Percentiles rank a stretch among this genome's conserved stretches.
Conservation (phyloP, 1,139 yeast genomes). For the Blastobotrys malaysiensis region DNA sequence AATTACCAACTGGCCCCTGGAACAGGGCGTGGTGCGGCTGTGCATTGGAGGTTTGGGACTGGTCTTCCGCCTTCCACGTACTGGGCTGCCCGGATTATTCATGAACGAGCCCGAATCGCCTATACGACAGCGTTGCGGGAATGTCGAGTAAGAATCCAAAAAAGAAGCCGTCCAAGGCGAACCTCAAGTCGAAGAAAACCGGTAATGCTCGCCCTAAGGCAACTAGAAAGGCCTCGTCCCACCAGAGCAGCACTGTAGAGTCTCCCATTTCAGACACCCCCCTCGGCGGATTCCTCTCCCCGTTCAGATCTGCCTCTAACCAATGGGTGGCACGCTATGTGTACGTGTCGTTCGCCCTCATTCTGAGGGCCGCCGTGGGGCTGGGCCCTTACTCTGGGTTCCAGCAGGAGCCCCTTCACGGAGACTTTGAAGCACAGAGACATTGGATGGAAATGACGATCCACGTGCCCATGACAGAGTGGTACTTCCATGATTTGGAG, state of each 20-base stretch:
- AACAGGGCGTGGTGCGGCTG: too few species aligned
- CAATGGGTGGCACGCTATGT: slow-evolving; percentile 89
- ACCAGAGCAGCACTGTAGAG: neutral
- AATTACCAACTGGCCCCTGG: too few species aligned
- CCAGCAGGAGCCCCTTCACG: slow-evolving; percentile 68
- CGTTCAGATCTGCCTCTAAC: slow-evolving; percentile 64
- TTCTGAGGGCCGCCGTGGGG: slow-evolving; percentile 80
- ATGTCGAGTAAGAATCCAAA: neutral
- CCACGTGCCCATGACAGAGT: slow-evolving; percentile 61
- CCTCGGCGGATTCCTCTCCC: slow-evolving; percentile 51
- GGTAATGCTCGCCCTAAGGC: neutral
- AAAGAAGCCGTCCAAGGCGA: neutral
- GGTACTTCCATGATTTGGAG: slow-evolving; percentile 86
- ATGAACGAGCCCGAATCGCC: too few species aligned
- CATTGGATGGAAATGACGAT: slow-evolving; percentile 96
- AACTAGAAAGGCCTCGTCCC: neutral
- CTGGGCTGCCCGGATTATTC: neutral
- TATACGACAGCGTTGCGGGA: neutral
- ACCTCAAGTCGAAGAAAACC: neutral
- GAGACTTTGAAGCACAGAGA: slow-evolving; percentile 97
- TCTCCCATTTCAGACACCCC: slow-evolving; percentile 40
- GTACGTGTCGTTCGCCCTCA: slow-evolving; percentile 65
- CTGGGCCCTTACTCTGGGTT: slow-evolving; percentile 76
- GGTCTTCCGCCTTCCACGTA: neutral
- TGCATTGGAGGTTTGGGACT: too few species aligned